Base-by-base conservation (phyloP, 257 asterid species). In the Nicotiana benthamiana region DNA sequence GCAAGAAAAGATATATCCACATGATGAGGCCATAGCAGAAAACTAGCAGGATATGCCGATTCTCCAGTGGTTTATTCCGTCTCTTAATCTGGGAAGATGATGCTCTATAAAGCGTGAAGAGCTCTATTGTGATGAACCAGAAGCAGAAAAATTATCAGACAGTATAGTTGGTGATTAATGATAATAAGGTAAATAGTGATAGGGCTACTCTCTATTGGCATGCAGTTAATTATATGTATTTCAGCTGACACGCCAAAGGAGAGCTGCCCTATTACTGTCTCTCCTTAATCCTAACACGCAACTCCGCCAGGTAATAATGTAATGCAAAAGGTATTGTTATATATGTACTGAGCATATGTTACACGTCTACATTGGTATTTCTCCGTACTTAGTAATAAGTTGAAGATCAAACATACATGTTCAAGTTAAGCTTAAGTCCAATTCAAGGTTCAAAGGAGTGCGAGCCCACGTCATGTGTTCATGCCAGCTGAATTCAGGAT, bases 191-290 rank as follows among this genome's bases (percentile, higher is more conserved):
- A 87, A 86, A 30, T 81, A 85, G 86, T 89, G 64, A 28, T 84
- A 80, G 91, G 91, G 91, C 85, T 84, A 13, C 88, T 87, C 86
- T 86, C 64, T 1, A 6, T 90, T 89, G 92, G 92, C 92, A 86
- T 89, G 88, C 62, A 70, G 40, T 62, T 57, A 75, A 24, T 8
- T n/a, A 20, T 24, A 62, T 62, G 28, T 27, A 62, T 20, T 13
- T 65, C 22, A 48, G 4, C 40, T 52, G 48, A 70, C 91, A 90
- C 80, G 92, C 91, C 91, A 86, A 89, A 86, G 92, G 92, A 90
- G 94, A 90, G 94, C 83, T 90, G 92, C 92, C 94, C 94, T 84
- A 57, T 43, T 81, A 87, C 59, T 86, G 86, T 32, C 85, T 90
- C 80, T 16, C 87, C 87, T 88, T 86, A 89, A n/a, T 64, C 27